Evolutionary conservation across 2,329 filamentous ascomycete species (phyloP), one percentile per base, ranked within the genome.

Genomic region (Hymenoscyphus albidus): DNA sequence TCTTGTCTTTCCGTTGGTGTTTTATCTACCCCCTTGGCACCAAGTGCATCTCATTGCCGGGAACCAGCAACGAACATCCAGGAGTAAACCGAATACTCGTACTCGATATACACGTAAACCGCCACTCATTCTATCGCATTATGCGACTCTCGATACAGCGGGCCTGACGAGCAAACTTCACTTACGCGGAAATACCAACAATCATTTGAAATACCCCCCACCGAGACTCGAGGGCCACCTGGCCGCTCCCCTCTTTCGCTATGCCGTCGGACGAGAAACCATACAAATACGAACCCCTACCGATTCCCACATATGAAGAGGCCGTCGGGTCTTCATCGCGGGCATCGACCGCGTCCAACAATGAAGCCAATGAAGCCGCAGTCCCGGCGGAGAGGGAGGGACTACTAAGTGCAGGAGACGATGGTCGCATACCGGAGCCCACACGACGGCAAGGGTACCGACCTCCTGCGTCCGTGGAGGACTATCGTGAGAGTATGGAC

Each of bases 281-380:
- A 70, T 78, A 80, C 64, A 80, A 80, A 66, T 87, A 88, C 76
- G 83, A 85, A 73, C 27, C 59, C 5, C 59, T 62, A 10, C 59
- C 91, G 39, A 94, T 95, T 75, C 92, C 91, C 38, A 87, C 88
- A 56, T 95, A 95, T 77, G 91, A 94, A 77, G 91, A 96, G 80
- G 91, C 92, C 68, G 84, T 85, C 65, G 86, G 86, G 80, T 83
- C 66, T 76, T 84, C 75, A 81, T 89, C 77, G 79, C 82, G 73
- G 81, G 82, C 78, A 79, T 85, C 75, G 82, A 88, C 78, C 80
- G 83, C 68, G 76, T 87, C 61, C 40, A 79, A 82, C 72, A 51
- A 51, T 51, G 44, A 51, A 51, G 44, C 44, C n/a, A 51, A 51
- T 51, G 85, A 89, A 76, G 81, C 85, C 73, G 86, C 86, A 74